phyloP scores from a whole-genome alignment of 106 monocot genomes.

The Dioscorea alata region DNA sequence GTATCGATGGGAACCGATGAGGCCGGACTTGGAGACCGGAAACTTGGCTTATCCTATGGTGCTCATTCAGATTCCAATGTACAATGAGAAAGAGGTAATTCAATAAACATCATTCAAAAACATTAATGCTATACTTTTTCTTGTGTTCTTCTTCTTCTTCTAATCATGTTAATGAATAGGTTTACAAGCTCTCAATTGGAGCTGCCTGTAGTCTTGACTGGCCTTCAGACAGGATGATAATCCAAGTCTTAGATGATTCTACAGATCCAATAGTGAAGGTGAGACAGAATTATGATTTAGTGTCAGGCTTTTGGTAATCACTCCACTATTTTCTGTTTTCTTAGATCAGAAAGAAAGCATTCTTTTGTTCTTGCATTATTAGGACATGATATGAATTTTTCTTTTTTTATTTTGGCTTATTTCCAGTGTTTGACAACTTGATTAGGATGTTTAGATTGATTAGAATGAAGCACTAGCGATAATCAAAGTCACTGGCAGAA shows the following conservation, averaged over 20 bases:
- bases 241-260: slow-evolving; percentile 71
- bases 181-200: slow-evolving; percentile 62
- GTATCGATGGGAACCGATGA: slow-evolving; percentile 28
- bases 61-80: slow-evolving; percentile 38
- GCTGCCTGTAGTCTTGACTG: slow-evolving; percentile 45
- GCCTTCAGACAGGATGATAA: slow-evolving; percentile 48
- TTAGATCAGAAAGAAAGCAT: too few species aligned
- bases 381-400: too few species aligned
- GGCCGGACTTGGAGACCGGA: slow-evolving; percentile 20
- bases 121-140: neutral
- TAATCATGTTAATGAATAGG: slow-evolving; percentile 15
- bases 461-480: too few species aligned
- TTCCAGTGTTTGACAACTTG: too few species aligned
- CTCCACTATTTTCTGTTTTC: too few species aligned
- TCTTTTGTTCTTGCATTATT: too few species aligned
- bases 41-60: slow-evolving; percentile 23
- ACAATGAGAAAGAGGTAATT: slow-evolving; percentile 48
- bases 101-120: neutral
- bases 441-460: too few species aligned
- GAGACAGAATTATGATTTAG: neutral
- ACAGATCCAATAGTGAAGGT: slow-evolving; percentile 48
- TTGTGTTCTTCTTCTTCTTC: neutral
- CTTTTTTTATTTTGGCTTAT: too few species aligned
- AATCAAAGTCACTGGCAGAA: too few species aligned
- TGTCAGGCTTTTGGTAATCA: too few species aligned